A percentile compares a stretch with the other conserved stretches of the same genome.
These are phyloP conservation scores for Deinandra increscens DNA, from an alignment of 129 eudicot genomes.

Conservation along the genomic window DNA sequence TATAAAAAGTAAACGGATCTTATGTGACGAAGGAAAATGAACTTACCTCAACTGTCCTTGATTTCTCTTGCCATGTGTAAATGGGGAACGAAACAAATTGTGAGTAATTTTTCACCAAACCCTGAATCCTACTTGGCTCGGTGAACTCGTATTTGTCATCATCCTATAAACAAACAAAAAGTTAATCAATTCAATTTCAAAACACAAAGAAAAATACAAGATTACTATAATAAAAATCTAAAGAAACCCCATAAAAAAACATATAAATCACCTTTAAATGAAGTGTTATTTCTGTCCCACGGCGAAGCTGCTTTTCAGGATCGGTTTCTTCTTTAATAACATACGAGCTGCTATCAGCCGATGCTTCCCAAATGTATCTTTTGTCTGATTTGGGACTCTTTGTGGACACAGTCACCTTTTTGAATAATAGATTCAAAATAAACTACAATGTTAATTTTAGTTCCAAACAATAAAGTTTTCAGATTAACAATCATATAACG, in stretches of 20 bases:
- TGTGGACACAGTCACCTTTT: slow-evolving; percentile 79
- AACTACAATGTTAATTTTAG: neutral
- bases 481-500: neutral
- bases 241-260: neutral
- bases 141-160: slow-evolving; percentile 97
- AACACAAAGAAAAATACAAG: neutral
- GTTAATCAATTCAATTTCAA: neutral
- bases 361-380: slow-evolving; percentile 88
- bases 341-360: slow-evolving; percentile 79
- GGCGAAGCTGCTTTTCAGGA: slow-evolving; percentile 63
- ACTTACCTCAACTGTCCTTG: slow-evolving; percentile 83
- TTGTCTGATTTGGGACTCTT: slow-evolving; percentile 88
- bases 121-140: slow-evolving; percentile 73
- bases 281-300: slow-evolving; percentile 94
- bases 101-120: slow-evolving; percentile 89
- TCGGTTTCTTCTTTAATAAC: slow-evolving; percentile 79
- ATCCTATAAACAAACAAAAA: slow-evolving; percentile 42
- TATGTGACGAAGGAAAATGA: neutral
- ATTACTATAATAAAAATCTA: neutral
- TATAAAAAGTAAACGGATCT: neutral
- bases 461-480: neutral
- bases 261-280: slow-evolving; percentile 54
- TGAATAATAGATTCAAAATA: slow-evolving; percentile 10
- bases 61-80: slow-evolving; percentile 97
- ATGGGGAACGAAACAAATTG: slow-evolving; percentile 95